Percentiles rank a stretch among this genome's conserved stretches.
These are phyloP conservation scores for Gnaphalium uliginosum DNA, from an alignment of 129 eudicot genomes.

Conservation along the genomic window DNA sequence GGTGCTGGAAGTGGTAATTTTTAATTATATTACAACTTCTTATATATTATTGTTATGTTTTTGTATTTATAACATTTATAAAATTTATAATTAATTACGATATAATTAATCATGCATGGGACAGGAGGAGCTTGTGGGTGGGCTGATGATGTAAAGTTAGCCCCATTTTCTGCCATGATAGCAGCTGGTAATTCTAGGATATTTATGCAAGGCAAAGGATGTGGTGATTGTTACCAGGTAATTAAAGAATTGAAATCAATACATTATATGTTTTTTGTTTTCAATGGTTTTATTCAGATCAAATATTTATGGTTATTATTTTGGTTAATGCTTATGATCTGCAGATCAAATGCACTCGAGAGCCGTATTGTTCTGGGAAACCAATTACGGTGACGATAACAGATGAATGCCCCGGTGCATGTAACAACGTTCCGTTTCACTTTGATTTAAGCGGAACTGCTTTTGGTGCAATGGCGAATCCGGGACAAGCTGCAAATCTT, in stretches of 20 bases:
- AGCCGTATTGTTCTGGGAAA: constrained; percentile 31
- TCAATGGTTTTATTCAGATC: neutral
- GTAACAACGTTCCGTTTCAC: constrained; percentile 39
- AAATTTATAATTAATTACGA: neutral
- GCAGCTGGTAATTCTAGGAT: constrained; percentile 39
- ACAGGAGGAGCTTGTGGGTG: constrained; percentile 50
- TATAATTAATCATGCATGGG: neutral
- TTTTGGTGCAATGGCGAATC: constrained; percentile 48
- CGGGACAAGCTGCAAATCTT: constrained; percentile 31
- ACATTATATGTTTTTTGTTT: too few species aligned
- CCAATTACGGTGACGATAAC: constrained; percentile 41
- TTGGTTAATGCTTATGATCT: neutral
- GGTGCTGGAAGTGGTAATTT: constrained; percentile 51
- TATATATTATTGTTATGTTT: neutral
- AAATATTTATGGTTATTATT: neutral
- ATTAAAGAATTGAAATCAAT: neutral
- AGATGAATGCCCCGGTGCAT: constrained; percentile 45
- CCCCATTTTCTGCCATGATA: constrained; percentile 38
- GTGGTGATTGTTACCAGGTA: constrained; percentile 46
- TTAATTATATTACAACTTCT: neutral
- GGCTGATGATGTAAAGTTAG: constrained; percentile 30
- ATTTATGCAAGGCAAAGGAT: constrained; percentile 38
- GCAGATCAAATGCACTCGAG: constrained; percentile 39
- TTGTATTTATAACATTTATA: neutral
- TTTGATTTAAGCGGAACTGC: constrained; percentile 44